Percentiles rank a stretch among this genome's conserved stretches.
phyloP scores from a whole-genome alignment of 306 rosid species.

The Dalbergia cultrata region DNA sequence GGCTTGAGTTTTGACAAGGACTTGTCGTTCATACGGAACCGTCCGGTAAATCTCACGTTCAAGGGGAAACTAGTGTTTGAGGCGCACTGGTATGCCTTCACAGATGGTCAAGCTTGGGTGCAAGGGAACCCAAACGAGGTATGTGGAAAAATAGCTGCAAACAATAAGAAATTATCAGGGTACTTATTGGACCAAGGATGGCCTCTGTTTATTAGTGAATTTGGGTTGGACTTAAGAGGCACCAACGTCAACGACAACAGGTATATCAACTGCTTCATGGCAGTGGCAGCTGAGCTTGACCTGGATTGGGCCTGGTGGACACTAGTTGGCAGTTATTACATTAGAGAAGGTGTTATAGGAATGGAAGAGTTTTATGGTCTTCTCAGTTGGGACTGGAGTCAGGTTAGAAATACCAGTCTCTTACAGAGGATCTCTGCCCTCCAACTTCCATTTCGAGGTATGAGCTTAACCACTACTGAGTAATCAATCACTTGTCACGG shows the following conservation, averaged over 20 bases:
- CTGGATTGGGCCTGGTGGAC: constrained; percentile 92
- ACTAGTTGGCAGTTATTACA: constrained; percentile 82
- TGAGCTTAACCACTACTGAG: no score
- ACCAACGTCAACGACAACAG: constrained; percentile 80
- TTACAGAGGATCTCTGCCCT: constrained; percentile 63
- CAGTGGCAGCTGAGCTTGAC: constrained; percentile 77
- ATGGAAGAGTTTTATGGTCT: constrained; percentile 78
- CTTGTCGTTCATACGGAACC: constrained; percentile 63
- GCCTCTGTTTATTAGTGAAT: constrained; percentile 87
- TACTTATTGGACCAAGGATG: constrained; percentile 70
- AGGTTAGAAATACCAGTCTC: constrained; percentile 59
- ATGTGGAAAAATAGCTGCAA: constrained; percentile 65
- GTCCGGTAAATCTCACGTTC: constrained; percentile 64
- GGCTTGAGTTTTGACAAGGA: constrained; percentile 77
- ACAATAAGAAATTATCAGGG: constrained; percentile 59
- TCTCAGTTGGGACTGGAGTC: constrained; percentile 67
- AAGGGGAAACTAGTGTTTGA: constrained; percentile 72
- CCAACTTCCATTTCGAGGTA: constrained; percentile 89
- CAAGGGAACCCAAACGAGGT: constrained; percentile 81
- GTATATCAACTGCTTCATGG: constrained; percentile 73
- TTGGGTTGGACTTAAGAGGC: constrained; percentile 82
- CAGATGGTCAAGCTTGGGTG: constrained; percentile 75
- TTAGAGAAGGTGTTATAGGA: constrained; percentile 76
- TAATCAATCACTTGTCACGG: no score
- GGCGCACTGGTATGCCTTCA: constrained; percentile 80